A percentile compares a stretch with the other conserved stretches of the same genome.
Conservation (phyloP, 2,329 filamentous ascomycete genomes). For the Alternaria ventricosa region DNA sequence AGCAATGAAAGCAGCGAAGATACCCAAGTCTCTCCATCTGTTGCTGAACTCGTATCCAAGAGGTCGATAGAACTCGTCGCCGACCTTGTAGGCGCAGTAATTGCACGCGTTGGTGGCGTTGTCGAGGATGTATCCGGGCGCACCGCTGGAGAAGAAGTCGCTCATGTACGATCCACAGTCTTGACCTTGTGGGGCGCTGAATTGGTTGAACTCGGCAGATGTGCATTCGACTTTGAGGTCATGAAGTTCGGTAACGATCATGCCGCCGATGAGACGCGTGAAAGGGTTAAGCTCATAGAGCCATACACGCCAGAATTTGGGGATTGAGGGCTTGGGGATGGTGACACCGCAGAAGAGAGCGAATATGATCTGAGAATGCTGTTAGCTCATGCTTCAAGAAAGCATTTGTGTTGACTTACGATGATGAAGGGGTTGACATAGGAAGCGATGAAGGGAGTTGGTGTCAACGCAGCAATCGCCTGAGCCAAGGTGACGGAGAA, state of each 20-base stretch:
- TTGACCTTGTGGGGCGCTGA: slow-evolving; percentile 69
- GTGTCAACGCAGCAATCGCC: slow-evolving; percentile 76
- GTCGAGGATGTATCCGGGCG: slow-evolving; percentile 72
- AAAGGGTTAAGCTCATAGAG: slow-evolving; percentile 84
- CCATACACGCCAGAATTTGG: slow-evolving; percentile 79
- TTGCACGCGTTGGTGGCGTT: slow-evolving; percentile 72
- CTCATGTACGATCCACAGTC: slow-evolving; percentile 79
- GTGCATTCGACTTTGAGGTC: slow-evolving; percentile 67
- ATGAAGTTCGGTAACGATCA: slow-evolving; percentile 79
- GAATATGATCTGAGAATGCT: slow-evolving; percentile 74
- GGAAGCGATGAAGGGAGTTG: slow-evolving; percentile 77
- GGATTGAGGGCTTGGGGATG: slow-evolving; percentile 78
- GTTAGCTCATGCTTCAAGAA: neutral
- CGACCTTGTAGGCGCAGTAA: slow-evolving; percentile 82
- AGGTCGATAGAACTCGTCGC: slow-evolving; percentile 78
- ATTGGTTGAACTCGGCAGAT: slow-evolving; percentile 68
- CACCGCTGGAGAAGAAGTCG: slow-evolving; percentile 71
- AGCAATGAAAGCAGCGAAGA: slow-evolving; percentile 75
- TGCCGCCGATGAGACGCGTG: slow-evolving; percentile 79
- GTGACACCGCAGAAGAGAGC: slow-evolving; percentile 88
- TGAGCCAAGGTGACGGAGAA: slow-evolving; percentile 82
- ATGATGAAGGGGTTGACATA: slow-evolving; percentile 70
- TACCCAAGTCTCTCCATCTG: slow-evolving; percentile 84
- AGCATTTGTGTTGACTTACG: slow-evolving; percentile 4
- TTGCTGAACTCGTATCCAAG: slow-evolving; percentile 71